Conservation (phyloP, 345 rosid species). For the Capsella bursapastoris region DNA sequence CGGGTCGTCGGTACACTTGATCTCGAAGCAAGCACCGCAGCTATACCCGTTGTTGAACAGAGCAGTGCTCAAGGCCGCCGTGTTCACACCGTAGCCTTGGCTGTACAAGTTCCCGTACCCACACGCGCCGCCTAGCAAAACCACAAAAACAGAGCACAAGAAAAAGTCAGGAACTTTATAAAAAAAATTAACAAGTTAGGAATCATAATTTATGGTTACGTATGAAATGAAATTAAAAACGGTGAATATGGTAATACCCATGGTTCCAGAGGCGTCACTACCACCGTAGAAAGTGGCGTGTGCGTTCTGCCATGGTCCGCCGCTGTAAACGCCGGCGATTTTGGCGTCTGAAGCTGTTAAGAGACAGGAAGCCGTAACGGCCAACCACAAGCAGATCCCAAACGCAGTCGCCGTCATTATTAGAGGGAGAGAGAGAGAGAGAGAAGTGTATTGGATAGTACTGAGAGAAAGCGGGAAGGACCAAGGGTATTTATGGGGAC, state of each 20-base stretch:
- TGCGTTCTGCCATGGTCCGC: conserved; percentile 71
- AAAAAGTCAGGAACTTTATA: background rate
- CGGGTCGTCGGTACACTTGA: conserved; percentile 77
- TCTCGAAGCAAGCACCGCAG: conserved; percentile 94
- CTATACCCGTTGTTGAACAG: conserved; percentile 88
- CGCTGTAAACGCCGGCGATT: conserved; percentile 74
- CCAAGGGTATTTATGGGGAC: conserved; percentile 33
- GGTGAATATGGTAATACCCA: conserved; percentile 54
- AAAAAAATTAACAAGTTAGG: background rate
- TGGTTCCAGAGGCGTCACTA: conserved; percentile 85
- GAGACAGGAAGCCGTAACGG: conserved; percentile 34
- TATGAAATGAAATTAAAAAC: conserved; percentile 2
- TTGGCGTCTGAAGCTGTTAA: conserved; percentile 55
- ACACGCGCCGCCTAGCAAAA: conserved; percentile 81
- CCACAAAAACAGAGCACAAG: background rate
- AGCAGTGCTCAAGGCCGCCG: conserved; percentile 95
- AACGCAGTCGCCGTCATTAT: conserved; percentile 41
- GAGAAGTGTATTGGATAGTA: conserved; percentile 30
- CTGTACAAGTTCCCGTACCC: conserved; percentile 96
- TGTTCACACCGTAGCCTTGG: conserved; percentile 94
- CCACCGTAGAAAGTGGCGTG: conserved; percentile 96
- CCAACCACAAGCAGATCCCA: conserved; percentile 35
- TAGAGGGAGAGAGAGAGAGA: conserved; percentile 13
- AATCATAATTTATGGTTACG: background rate
- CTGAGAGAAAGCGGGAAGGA: conserved; percentile 36